Evolutionary conservation across 1,284 basidiomycete genomes (phyloP), one percentile per base, ranked within the genome.

Genomic region (Malassezia japonica): DNA sequence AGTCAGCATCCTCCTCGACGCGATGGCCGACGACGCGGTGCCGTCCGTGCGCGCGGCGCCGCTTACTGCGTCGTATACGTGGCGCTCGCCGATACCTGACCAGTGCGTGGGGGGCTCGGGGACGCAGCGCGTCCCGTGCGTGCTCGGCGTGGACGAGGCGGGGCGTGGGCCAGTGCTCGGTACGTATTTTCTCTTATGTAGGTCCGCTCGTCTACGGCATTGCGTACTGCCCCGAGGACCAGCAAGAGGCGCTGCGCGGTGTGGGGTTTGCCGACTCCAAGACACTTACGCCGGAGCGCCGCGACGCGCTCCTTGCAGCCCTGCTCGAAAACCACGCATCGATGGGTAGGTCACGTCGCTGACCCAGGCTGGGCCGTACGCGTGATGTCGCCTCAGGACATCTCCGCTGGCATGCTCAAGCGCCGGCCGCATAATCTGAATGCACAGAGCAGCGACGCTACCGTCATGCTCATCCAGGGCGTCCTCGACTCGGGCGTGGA

Each of bases 191-290:
- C 8, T 25, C 7, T 1, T 4, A 3, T 12, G n/a, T 60, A 76
- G 78, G 79, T 2, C 92, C 92, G 0, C 80, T 96, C 60, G 92
- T 98, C 0, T 98, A 98, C 67, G 92, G 87, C 1, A 82, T 92
- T 21, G 89, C 92, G 0, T 96, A 89, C 73, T 96, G 91, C 64
- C 87, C 88, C 0, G 76, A 80, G 4, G 77, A 82, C 9, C 95
- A 87, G 75, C 79, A 83, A 62, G 80, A 84, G 7, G 75, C 81
- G 12, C 75, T 98, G 42, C 83, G 87, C 42, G 74, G 78, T 5
- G 79, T 96, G 3, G 92, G 92, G 0, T 98, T 96, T 73, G 88
- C 88, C 87, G 87, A 98, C 75, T 96, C 92, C 5, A 98, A 98
- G 74, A 85, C 85, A 0, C 77, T 98, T 57, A 87, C 82, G 0